A percentile compares a stretch with the other conserved stretches of the same genome.
phyloP scores from a whole-genome alignment of 2,329 filamentous ascomycete genomes.

The Fusarium nisikadoi region DNA sequence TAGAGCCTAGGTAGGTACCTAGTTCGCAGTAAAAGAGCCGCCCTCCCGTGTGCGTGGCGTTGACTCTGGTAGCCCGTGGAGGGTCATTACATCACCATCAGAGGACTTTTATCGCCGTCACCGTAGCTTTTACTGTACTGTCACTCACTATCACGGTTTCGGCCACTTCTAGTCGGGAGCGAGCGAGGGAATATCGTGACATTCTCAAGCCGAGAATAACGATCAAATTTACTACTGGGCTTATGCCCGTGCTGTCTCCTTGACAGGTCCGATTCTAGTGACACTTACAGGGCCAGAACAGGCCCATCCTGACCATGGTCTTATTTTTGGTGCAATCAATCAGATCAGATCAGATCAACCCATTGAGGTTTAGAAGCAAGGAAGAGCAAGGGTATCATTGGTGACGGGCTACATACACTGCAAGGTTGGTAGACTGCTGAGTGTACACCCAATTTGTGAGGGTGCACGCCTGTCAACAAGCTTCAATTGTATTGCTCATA shows the following conservation, averaged over 20 bases:
- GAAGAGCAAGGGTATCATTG: conserved; percentile 11
- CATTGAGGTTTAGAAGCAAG: conserved; percentile 19
- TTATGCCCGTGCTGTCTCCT: conserved; percentile 34
- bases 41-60: conserved; percentile 30
- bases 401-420: neutral
- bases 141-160: conserved; percentile 18
- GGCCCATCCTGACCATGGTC: conserved; percentile 23
- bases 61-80: neutral
- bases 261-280: conserved; percentile 30
- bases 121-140: neutral
- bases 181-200: conserved; percentile 33
- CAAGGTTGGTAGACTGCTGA: neutral
- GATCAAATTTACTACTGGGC: conserved; percentile 9
- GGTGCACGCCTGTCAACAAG: conserved; percentile 1
- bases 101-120: conserved; percentile 4
- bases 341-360: conserved; percentile 37
- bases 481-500: conserved; percentile 1
- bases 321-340: conserved; percentile 36
- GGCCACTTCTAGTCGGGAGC: conserved; percentile 15
- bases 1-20: neutral
- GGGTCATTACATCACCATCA: conserved; percentile 43
- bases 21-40: conserved; percentile 31
- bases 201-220: conserved; percentile 4
- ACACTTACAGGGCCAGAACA: neutral
- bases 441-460: conserved; percentile 18